Evolutionary conservation across 1,139 yeast genomes (phyloP).

Genomic region (Candida tropicalis): DNA sequence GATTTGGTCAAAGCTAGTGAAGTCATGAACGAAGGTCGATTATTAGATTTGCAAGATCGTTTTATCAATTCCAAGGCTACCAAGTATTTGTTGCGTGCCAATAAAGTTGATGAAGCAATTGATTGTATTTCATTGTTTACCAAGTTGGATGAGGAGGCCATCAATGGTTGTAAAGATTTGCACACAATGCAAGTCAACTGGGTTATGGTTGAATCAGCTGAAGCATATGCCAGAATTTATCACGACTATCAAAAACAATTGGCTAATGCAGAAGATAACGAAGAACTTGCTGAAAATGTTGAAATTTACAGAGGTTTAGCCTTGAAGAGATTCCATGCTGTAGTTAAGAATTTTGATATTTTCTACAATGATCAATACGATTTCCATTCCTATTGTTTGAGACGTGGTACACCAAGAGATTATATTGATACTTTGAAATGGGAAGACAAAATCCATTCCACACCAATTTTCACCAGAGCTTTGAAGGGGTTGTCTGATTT

Average conservation of each 20-base stretch:
- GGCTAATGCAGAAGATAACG: conserved; percentile 21
- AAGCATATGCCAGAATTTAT: conserved; percentile 57
- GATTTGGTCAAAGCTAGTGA: conserved; percentile 62
- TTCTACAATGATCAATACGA: conserved; percentile 87
- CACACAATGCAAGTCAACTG: conserved; percentile 92
- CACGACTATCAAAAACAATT: conserved; percentile 25
- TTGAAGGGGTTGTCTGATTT: conserved; percentile 65
- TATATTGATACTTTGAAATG: conserved; percentile 75
- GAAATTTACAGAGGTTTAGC: conserved; percentile 67
- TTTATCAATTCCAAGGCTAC: conserved; percentile 88
- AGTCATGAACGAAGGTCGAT: conserved; percentile 70
- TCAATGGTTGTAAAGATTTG: conserved; percentile 83
- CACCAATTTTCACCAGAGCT: conserved; percentile 73
- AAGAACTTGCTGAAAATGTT: conserved; percentile 35
- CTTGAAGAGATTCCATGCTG: conserved; percentile 72
- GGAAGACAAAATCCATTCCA: conserved; percentile 74
- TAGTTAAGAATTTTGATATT: conserved; percentile 67
- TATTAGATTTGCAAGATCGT: conserved; percentile 84
- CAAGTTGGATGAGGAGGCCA: conserved; percentile 70
- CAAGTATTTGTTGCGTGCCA: conserved; percentile 82
- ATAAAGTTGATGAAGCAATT: conserved; percentile 74
- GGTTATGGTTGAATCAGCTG: conserved; percentile 86
- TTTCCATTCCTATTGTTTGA: conserved; percentile 89
- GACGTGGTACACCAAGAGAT: conserved; percentile 88
- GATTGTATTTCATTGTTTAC: conserved; percentile 79